These are phyloP conservation scores for Pisolithus microcarpus DNA, from an alignment of 768 basidiomycete species.

Conservation along the genomic window DNA sequence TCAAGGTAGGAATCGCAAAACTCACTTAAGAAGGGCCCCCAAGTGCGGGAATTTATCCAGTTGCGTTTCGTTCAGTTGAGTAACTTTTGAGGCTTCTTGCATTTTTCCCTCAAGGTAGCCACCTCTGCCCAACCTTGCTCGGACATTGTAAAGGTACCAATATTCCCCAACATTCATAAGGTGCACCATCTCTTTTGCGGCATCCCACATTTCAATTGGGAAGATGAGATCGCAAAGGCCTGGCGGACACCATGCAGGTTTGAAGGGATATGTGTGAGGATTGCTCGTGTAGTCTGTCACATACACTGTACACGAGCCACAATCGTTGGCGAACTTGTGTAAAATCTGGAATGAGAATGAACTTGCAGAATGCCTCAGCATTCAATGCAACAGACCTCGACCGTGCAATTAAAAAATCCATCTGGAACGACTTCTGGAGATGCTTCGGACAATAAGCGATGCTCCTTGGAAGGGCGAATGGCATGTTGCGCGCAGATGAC, in stretches of 20 bases:
- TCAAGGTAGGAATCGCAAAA: conserved; percentile 6
- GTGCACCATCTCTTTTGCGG: conserved; percentile 34
- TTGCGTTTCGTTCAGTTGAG: conserved; percentile 35
- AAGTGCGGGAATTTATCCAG: conserved; percentile 32
- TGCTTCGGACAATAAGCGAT: conserved; percentile 45
- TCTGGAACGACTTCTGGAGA: conserved; percentile 36
- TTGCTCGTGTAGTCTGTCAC: conserved; percentile 63
- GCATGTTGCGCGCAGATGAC: conserved; percentile 10
- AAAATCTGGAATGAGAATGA: conserved; percentile 36
- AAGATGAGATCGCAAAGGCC: conserved; percentile 39
- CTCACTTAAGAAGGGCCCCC: conserved; percentile 47
- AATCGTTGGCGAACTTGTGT: conserved; percentile 33
- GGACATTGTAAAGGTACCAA: conserved; percentile 48
- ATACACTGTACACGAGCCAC: conserved; percentile 40
- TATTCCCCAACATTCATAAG: conserved; percentile 43
- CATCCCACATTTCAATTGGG: conserved; percentile 56
- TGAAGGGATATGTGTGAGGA: conserved; percentile 23
- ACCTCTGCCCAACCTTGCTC: conserved; percentile 32
- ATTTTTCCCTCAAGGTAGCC: conserved; percentile 51
- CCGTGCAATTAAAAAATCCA: conserved; percentile 57
- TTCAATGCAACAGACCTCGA: conserved; percentile 40
- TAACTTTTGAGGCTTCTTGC: conserved; percentile 36
- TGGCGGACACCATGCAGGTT: conserved; percentile 41
- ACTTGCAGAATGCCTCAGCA: not conserved
- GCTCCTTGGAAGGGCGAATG: conserved; percentile 23